These are phyloP conservation scores for Agrostemma githago DNA, from an alignment of 148 eudicot genomes.

Conservation along the genomic window DNA sequence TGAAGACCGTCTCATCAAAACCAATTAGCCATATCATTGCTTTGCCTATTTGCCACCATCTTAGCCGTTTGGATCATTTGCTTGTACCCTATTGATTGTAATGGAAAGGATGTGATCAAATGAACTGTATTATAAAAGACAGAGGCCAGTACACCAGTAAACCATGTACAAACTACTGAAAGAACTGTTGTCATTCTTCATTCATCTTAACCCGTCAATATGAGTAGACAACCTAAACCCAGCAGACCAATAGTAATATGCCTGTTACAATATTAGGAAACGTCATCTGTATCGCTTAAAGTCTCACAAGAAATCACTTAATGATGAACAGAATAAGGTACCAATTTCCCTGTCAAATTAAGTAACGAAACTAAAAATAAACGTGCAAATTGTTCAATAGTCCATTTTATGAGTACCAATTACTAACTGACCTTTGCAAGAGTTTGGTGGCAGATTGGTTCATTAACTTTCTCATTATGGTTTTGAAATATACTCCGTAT, in stretches of 20 bases:
- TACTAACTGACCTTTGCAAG: too few relatives aligned
- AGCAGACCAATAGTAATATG: neutral
- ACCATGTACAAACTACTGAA: neutral
- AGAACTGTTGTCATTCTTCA: neutral
- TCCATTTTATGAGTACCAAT: too few relatives aligned
- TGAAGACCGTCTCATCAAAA: too few relatives aligned
- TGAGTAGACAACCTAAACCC: neutral
- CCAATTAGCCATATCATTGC: too few relatives aligned
- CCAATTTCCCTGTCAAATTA: neutral
- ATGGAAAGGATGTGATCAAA: slow-evolving; percentile 46
- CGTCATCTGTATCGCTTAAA: neutral
- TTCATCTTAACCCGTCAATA: slow-evolving; percentile 1
- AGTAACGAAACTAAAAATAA: neutral
- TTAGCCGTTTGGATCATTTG: too few relatives aligned
- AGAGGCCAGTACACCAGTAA: too few relatives aligned
- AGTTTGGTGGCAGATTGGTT: too few relatives aligned
- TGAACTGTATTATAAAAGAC: slow-evolving; percentile 29
- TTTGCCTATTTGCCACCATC: too few relatives aligned
- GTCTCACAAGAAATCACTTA: neutral
- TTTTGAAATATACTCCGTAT: too few relatives aligned
- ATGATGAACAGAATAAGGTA: too few relatives aligned
- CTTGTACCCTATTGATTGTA: slow-evolving; percentile 47
- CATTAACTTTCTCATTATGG: too few relatives aligned
- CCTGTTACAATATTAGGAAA: neutral
- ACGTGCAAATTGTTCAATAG: too few relatives aligned